phyloP scores from a whole-genome alignment of 1,139 yeast species.

The Protomyces macrosporus region DNA sequence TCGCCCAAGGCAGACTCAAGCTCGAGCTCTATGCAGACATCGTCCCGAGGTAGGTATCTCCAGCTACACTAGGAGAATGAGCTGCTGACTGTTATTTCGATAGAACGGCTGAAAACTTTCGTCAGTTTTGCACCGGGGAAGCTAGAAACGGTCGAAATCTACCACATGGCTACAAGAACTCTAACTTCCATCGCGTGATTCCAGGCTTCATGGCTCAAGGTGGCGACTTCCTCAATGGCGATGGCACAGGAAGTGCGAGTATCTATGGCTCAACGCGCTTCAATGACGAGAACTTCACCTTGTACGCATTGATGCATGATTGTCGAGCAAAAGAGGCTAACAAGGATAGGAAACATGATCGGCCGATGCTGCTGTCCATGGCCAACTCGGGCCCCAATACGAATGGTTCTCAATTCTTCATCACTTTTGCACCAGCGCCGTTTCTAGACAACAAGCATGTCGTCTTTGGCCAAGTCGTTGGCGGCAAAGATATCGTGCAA shows the following conservation, averaged over 20 bases:
- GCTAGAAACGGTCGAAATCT: conserved; percentile 39
- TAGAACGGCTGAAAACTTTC: conserved; percentile 49
- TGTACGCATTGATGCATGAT: conserved; percentile 52
- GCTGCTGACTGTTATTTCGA: not conserved
- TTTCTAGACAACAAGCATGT: conserved; percentile 87
- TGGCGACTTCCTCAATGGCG: conserved; percentile 81
- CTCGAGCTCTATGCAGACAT: conserved; percentile 44
- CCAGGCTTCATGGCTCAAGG: conserved; percentile 87
- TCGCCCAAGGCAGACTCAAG: conserved; percentile 44
- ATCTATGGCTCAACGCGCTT: conserved; percentile 59
- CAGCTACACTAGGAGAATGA: conserved; percentile 5
- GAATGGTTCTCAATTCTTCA: conserved; percentile 91
- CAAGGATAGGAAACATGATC: conserved; percentile 68
- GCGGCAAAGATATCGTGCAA: conserved; percentile 78
- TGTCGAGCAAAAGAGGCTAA: conserved; percentile 87
- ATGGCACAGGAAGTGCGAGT: conserved; percentile 46
- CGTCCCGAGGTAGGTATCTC: conserved; percentile 41
- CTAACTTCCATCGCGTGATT: conserved; percentile 86
- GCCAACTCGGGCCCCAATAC: conserved; percentile 94
- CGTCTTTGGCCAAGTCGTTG: conserved; percentile 83
- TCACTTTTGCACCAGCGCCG: conserved; percentile 65
- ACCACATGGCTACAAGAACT: conserved; percentile 68
- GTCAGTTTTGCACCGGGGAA: conserved; percentile 56
- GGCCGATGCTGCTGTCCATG: conserved; percentile 87
- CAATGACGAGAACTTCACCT: conserved; percentile 89